Conservation (phyloP, 495 filamentous ascomycete species). For the Corynascus novoguineensis region DNA sequence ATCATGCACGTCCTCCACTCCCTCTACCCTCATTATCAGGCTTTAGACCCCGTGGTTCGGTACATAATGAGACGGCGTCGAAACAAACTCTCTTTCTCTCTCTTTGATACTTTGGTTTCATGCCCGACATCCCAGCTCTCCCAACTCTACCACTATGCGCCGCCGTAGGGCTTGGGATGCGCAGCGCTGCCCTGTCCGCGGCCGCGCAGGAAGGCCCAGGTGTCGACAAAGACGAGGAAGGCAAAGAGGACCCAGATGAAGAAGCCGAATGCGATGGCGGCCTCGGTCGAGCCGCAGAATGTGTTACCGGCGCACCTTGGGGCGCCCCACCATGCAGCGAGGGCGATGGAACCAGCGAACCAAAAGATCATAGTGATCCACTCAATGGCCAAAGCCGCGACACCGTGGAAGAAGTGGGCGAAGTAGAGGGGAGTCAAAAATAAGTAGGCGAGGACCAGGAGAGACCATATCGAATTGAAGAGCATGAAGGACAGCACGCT, state of each 20-base stretch:
- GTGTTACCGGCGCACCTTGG: conserved; percentile 28
- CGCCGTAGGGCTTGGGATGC: conserved; percentile 28
- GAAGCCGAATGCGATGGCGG: conserved; percentile 45
- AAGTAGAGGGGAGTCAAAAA: conserved; percentile 56
- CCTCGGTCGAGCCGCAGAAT: conserved; percentile 38
- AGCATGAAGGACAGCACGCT: conserved; percentile 62
- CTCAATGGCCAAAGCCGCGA: conserved; percentile 60
- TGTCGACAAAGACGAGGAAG: conserved; percentile 35
- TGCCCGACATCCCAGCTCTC: neutral
- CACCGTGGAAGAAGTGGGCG: conserved; percentile 52
- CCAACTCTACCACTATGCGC: conserved; percentile 18
- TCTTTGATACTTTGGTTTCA: neutral
- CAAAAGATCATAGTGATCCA: conserved; percentile 76
- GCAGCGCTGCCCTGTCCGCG: conserved; percentile 26
- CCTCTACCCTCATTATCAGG: neutral
- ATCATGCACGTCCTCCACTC: neutral
- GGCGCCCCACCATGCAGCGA: conserved; percentile 55
- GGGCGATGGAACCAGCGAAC: conserved; percentile 76
- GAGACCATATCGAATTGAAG: conserved; percentile 67
- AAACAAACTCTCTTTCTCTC: too few relatives aligned
- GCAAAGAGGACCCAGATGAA: conserved; percentile 42
- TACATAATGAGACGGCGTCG: too few relatives aligned
- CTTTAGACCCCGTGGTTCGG: neutral
- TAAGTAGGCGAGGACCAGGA: conserved; percentile 63
- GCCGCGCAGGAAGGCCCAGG: conserved; percentile 27